Evolutionary conservation across 768 basidiomycete species (phyloP).

Genomic region (Suillus spraguei): DNA sequence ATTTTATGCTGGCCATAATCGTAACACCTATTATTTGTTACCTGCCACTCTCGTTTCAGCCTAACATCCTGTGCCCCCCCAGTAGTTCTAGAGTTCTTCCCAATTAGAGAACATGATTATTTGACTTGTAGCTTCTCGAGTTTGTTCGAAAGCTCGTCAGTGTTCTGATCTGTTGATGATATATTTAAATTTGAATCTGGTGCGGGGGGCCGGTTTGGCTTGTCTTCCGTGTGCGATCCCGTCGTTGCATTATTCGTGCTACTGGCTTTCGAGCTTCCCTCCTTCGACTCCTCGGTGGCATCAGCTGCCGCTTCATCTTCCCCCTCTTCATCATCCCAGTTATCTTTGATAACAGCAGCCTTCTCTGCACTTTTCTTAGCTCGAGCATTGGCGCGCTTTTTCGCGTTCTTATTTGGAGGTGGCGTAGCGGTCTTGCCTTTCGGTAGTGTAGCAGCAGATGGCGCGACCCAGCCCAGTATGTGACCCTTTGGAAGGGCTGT

Average conservation of each 20-base stretch:
- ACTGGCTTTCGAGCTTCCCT: slow-evolving; percentile 25
- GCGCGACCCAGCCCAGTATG: slow-evolving; percentile 79
- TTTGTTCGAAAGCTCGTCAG: slow-evolving; percentile 45
- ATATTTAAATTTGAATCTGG: slow-evolving; percentile 16
- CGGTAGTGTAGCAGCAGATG: slow-evolving; percentile 44
- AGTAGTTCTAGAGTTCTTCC: slow-evolving; percentile 8
- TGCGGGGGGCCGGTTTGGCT: slow-evolving; percentile 23
- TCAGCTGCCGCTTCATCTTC: slow-evolving; percentile 27
- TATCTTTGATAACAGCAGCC: slow-evolving; percentile 63
- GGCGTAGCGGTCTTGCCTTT: slow-evolving; percentile 30
- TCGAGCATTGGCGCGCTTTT: slow-evolving; percentile 78
- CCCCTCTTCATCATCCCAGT: slow-evolving; percentile 75
- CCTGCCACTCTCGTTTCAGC: slow-evolving; percentile 2
- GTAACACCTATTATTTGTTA: slow-evolving; percentile 10
- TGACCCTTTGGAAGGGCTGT: slow-evolving; percentile 73
- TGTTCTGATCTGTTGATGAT: slow-evolving; percentile 12
- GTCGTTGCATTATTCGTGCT: slow-evolving; percentile 16
- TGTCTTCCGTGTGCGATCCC: slow-evolving; percentile 29
- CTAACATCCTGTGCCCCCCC: slow-evolving; percentile 1
- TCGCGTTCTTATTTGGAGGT: slow-evolving; percentile 77
- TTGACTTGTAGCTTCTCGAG: slow-evolving; percentile 62
- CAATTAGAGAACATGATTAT: slow-evolving; percentile 27
- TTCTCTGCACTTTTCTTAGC: slow-evolving; percentile 64
- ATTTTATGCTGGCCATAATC: slow-evolving; percentile 10
- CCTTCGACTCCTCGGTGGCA: slow-evolving; percentile 27